phyloP scores from a whole-genome alignment of 257 asterid species.

The Forsythia suspensa region DNA sequence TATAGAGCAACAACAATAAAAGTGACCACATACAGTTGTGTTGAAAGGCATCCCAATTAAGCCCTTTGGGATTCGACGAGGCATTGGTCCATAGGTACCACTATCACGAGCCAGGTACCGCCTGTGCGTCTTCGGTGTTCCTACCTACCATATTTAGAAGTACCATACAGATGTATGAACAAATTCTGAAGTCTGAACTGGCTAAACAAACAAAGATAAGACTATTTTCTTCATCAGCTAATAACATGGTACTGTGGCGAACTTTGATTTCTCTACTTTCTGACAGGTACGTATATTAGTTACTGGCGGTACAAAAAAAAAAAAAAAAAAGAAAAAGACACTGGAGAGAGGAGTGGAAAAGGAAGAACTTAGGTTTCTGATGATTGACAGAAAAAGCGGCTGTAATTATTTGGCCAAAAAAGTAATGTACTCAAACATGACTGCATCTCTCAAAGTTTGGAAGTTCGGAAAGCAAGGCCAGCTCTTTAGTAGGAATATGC shows the following conservation, averaged over 20 bases:
- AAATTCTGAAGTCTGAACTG: background rate
- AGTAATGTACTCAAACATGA: background rate
- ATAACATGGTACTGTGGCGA: constrained; percentile 10
- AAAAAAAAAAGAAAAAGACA: no score
- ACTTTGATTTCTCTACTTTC: background rate
- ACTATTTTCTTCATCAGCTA: background rate
- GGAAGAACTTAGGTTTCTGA: background rate
- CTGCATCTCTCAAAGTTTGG: background rate
- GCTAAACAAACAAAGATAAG: constrained; percentile 6
- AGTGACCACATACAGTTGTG: constrained; percentile 66
- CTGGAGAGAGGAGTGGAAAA: background rate
- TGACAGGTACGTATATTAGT: background rate
- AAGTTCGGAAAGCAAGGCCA: background rate
- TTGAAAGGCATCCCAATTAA: constrained; percentile 96
- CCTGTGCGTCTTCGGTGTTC: constrained; percentile 94
- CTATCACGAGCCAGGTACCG: constrained; percentile 96
- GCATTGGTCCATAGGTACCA: constrained; percentile 99
- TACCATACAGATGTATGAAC: constrained; percentile 7
- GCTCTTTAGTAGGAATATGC: background rate
- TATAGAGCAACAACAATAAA: background rate
- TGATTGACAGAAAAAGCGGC: background rate
- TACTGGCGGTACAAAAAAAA: background rate
- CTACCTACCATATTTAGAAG: constrained; percentile 63
- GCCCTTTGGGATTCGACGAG: constrained; percentile 78
- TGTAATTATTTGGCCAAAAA: background rate